These are phyloP conservation scores for Rhizopogon vinicolor DNA, from an alignment of 768 basidiomycete species.

Conservation along the genomic window DNA sequence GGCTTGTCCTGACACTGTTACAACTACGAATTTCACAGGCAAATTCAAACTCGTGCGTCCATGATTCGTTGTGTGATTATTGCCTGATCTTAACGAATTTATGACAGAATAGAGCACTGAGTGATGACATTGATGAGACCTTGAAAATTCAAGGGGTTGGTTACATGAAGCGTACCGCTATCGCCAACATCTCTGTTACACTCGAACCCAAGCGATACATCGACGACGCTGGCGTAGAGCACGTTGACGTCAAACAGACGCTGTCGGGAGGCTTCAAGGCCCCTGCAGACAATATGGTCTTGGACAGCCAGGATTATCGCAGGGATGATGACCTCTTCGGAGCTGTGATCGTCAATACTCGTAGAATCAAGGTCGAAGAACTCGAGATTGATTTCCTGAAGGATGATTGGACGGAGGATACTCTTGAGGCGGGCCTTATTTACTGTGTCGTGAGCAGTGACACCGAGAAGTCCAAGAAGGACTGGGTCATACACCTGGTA, in stretches of 20 bases:
- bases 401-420: constrained; percentile 29
- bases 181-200: constrained; percentile 49
- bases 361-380: constrained; percentile 40
- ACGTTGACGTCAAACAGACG: constrained; percentile 57
- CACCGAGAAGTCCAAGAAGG: constrained; percentile 49
- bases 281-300: constrained; percentile 45
- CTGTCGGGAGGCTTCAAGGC: constrained; percentile 54
- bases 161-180: constrained; percentile 59
- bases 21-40: neutral
- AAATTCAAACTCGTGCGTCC: neutral
- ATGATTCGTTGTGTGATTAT: neutral
- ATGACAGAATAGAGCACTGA: constrained; percentile 56
- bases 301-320: constrained; percentile 45
- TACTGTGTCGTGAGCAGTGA: constrained; percentile 42
- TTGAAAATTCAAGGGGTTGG: constrained; percentile 59
- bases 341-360: constrained; percentile 41
- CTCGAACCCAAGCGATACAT: constrained; percentile 55
- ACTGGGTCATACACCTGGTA: constrained; percentile 61
- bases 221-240: constrained; percentile 51
- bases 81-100: neutral
- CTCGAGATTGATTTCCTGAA: constrained; percentile 32
- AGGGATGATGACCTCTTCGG: constrained; percentile 56
- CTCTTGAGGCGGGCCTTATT: constrained; percentile 24
- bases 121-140: constrained; percentile 52
- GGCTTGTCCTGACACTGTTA: neutral